phyloP scores from a whole-genome alignment of 495 filamentous ascomycete species.

The Entonaema liquescens region DNA sequence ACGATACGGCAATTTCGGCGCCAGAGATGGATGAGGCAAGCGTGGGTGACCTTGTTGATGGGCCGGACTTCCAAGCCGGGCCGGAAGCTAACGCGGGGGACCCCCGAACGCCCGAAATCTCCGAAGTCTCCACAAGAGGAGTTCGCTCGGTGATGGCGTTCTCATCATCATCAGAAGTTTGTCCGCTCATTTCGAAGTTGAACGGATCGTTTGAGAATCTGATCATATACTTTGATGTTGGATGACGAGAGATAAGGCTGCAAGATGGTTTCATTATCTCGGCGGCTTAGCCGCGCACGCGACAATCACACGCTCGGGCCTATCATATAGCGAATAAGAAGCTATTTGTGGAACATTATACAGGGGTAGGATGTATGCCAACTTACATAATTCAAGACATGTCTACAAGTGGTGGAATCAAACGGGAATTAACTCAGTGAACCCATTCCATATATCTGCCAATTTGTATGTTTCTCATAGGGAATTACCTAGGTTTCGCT shows the following conservation, averaged over 20 bases:
- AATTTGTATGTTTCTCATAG: neutral
- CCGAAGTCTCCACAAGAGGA: slow-evolving; percentile 24
- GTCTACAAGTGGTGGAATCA: neutral
- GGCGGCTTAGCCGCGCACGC: neutral
- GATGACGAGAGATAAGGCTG: neutral
- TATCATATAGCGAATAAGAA: neutral
- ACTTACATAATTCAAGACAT: neutral
- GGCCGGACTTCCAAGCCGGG: slow-evolving; percentile 28
- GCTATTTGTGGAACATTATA: neutral
- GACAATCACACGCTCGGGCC: neutral
- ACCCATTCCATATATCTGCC: neutral
- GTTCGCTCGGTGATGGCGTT: slow-evolving; percentile 25
- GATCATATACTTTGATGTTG: neutral
- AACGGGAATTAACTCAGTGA: neutral
- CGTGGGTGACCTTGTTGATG: slow-evolving; percentile 28
- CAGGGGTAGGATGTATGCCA: neutral
- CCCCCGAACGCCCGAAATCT: neutral
- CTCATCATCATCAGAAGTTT: slow-evolving; percentile 9
- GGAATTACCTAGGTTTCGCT: neutral
- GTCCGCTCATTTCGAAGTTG: slow-evolving; percentile 24
- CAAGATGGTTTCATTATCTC: neutral
- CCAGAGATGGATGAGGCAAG: slow-evolving; percentile 14
- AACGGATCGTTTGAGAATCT: neutral
- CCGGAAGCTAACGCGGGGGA: neutral
- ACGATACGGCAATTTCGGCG: slow-evolving; percentile 7